Evolutionary conservation across 2,329 filamentous ascomycete genomes (phyloP), one percentile per base, ranked within the genome.

Genomic region (Clarireedia paspali): DNA sequence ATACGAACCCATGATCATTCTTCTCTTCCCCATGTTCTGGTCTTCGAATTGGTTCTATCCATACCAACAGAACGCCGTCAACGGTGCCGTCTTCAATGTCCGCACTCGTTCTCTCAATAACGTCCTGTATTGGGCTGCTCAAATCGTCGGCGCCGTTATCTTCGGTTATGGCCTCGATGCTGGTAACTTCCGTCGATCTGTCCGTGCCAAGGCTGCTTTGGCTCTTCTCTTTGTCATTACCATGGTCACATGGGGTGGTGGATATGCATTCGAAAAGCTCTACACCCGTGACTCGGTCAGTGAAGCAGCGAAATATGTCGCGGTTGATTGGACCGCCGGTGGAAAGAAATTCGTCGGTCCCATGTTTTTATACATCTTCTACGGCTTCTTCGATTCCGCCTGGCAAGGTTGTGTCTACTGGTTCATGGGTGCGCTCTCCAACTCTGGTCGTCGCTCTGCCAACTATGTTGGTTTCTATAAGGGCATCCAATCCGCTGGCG

Each of bases 341-440:
- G 82, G 82, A 53, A 56, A 52, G n/a, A 40, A 27, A 10, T 94
- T 87, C 68, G 77, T 85, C 57, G 89, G 87, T 0, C 88, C 88
- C 12, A 89, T 95, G 82, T 89, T 95, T 70, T 74, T 95, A 52
- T 95, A 91, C 75, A 89, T 95, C 66, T 91, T 91, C 72, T 95
- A 94, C 70, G 90, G 90, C 42, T 86, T 94, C 71, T 94, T 85
- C 64, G 92, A 96, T 70, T 89, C 91, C 45, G 82, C 85, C 54
- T 96, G 90, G 86, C 92, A 97, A 75, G 92, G 90, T 0, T 84
- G 78, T 66, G 85, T 91, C 50, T 96, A 97, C 77, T 96, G 91
- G 91, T 91, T 87, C 75, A 96, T 97, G 87, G 92, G 92, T 50
- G 83, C 91, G 6, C 78, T 96, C 45, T 91, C 89, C 68, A 97